phyloP scores from a whole-genome alignment of 1,284 basidiomycete genomes.

The Melampsora allii-populina region DNA sequence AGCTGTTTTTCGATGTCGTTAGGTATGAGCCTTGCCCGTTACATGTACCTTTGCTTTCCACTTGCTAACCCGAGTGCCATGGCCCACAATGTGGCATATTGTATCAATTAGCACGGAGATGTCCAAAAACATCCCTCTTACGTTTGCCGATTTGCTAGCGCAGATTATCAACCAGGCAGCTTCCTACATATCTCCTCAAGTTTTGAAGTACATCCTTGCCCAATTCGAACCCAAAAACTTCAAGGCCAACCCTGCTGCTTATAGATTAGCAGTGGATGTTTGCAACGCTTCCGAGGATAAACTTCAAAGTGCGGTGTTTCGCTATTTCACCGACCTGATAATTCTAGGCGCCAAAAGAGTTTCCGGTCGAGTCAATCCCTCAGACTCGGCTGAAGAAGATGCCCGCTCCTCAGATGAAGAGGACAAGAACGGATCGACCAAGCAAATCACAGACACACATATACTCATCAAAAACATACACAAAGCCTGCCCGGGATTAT shows the following conservation, averaged over 20 bases:
- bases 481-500: constrained; percentile 70
- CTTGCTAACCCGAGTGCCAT: background rate
- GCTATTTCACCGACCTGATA: constrained; percentile 84
- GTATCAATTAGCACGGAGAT: constrained; percentile 61
- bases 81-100: background rate
- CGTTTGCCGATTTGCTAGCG: constrained; percentile 80
- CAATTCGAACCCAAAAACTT: constrained; percentile 78
- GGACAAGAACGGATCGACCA: constrained; percentile 44
- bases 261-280: constrained; percentile 79
- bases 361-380: constrained; percentile 52
- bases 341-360: constrained; percentile 57
- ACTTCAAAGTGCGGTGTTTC: constrained; percentile 78
- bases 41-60: background rate
- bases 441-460: constrained; percentile 66
- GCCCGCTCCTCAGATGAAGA: constrained; percentile 46
- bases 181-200: constrained; percentile 65
- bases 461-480: constrained; percentile 80
- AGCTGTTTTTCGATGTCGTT: constrained; percentile 74
- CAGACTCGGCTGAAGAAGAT: constrained; percentile 62
- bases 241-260: constrained; percentile 59
- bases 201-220: constrained; percentile 74
- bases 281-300: constrained; percentile 79
- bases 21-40: constrained; percentile 54
- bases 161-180: constrained; percentile 83
- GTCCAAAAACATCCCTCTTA: constrained; percentile 82